Base-by-base conservation (phyloP, 2,329 filamentous ascomycete species). In the Teratosphaeria destructans region DNA sequence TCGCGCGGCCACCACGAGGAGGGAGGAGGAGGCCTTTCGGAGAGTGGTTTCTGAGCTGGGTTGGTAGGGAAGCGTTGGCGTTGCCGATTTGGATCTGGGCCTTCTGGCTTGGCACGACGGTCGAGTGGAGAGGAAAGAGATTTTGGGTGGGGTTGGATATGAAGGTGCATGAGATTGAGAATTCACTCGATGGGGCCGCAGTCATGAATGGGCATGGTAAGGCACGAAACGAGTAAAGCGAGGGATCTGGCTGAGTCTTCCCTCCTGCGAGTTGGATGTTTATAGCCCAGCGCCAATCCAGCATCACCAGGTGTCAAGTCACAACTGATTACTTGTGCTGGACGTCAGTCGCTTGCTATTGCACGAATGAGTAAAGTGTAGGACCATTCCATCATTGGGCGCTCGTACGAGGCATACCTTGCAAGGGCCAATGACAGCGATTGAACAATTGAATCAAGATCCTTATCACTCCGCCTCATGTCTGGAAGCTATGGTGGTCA, bases 41-140 rank as follows among this genome's bases (percentile, higher is more conserved):
- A 0, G 81, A 88, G 64, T 99, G 91, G 89, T 70, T 94, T 3
- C 71, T 81, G 5, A 88, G 92, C 0, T 99, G 95, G 94, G 66
- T 95, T 0, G 90, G 88, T 0, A 81, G 94, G 35, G 94, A 99
- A 74, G 64, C 83, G 0, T 78, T 96, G 8, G 92, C 94, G 0
- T 77, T 96, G 54, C 92, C 92, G 0, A 87, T 99, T 61, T 99
- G 94, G 94, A 77, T 84, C 0, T 91, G 87, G 83, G 94, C 94
- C 0, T 89, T 96, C 23, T 84, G 90, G 66, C 87, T 93, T n/a
- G 94, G 94, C 0, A 85, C 88, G 1, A 93, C 86, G 0, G 90
- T 99, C 0, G 83, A 83, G 57, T 99, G 94, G 95, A 80, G 94
- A 59, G 93, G 92, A 0, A 86, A 86, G 68, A 82, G 78, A 32